These are phyloP conservation scores for Vitis riparia DNA, from an alignment of 164 flowering plant genomes.

Conservation along the genomic window DNA sequence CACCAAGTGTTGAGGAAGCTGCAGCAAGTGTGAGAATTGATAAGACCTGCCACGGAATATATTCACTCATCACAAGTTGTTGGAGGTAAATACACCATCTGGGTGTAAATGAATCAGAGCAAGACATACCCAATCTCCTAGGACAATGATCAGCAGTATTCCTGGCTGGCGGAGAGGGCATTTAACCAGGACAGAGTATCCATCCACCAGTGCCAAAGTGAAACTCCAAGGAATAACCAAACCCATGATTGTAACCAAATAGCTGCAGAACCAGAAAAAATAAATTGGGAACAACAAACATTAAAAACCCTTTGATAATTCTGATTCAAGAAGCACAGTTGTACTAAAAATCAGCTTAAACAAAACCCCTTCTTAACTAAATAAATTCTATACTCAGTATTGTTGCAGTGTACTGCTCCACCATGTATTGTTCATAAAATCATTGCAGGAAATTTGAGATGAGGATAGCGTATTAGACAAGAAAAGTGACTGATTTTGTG, in stretches of 20 bases:
- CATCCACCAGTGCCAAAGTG: slow-evolving; percentile 68
- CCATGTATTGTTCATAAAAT: too few species aligned
- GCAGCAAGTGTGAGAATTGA: slow-evolving; percentile 68
- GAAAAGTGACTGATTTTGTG: too few species aligned
- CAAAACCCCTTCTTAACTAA: too few species aligned
- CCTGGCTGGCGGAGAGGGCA: slow-evolving; percentile 59
- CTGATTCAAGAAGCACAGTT: too few species aligned
- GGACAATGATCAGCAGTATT: slow-evolving; percentile 44
- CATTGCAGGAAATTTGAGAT: too few species aligned
- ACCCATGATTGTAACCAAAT: slow-evolving; percentile 75
- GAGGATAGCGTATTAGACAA: too few species aligned
- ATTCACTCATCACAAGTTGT: neutral
- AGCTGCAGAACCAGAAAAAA: slow-evolving; percentile 38
- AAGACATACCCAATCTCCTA: slow-evolving; percentile 71
- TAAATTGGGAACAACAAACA: neutral
- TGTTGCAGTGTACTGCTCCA: too few species aligned
- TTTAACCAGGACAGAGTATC: slow-evolving; percentile 45
- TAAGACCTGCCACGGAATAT: slow-evolving; percentile 40
- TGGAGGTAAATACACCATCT: neutral
- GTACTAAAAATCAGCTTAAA: too few species aligned
- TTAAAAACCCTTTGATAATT: too few species aligned
- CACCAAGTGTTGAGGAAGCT: slow-evolving; percentile 64
- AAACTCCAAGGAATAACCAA: slow-evolving; percentile 86
- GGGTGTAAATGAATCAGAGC: neutral
- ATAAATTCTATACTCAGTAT: too few species aligned